Percentiles rank a stretch among this genome's conserved stretches.
Evolutionary conservation across 2,329 filamentous ascomycete genomes (phyloP).

Genomic region (Aspergillus sp.): DNA sequence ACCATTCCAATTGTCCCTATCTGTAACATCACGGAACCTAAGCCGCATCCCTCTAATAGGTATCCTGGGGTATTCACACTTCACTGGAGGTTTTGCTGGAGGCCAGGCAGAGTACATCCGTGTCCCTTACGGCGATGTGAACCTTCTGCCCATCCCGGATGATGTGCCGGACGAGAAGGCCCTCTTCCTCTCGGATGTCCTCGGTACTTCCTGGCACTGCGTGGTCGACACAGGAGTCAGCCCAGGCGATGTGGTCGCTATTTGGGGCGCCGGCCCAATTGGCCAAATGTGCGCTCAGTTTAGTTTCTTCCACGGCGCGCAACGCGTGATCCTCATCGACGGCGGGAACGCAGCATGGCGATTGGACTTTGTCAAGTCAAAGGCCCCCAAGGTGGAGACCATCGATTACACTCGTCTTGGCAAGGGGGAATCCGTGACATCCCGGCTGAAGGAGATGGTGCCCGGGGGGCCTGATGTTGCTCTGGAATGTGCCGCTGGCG

Average conservation of each 20-base stretch:
- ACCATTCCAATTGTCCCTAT: neutral
- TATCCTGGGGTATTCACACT: slow-evolving; percentile 70
- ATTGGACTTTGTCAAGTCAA: slow-evolving; percentile 65
- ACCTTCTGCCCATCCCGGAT: slow-evolving; percentile 75
- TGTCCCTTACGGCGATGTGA: slow-evolving; percentile 77
- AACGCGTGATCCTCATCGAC: slow-evolving; percentile 76
- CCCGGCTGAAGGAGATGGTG: slow-evolving; percentile 70
- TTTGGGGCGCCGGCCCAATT: slow-evolving; percentile 86
- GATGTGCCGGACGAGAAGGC: slow-evolving; percentile 81
- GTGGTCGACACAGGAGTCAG: slow-evolving; percentile 84
- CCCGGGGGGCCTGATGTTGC: slow-evolving; percentile 72
- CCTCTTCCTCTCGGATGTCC: slow-evolving; percentile 77
- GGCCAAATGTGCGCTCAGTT: slow-evolving; percentile 74
- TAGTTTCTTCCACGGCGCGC: slow-evolving; percentile 69
- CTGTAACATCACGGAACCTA: neutral
- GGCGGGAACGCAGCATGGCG: slow-evolving; percentile 62
- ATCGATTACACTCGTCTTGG: slow-evolving; percentile 69
- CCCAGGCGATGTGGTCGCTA: slow-evolving; percentile 71
- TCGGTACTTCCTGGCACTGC: slow-evolving; percentile 75
- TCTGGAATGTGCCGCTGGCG: slow-evolving; percentile 66
- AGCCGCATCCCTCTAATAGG: slow-evolving; percentile 26
- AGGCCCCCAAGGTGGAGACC: slow-evolving; percentile 64
- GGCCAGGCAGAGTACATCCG: slow-evolving; percentile 85
- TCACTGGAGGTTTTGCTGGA: slow-evolving; percentile 83
- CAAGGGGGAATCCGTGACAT: slow-evolving; percentile 64